These are phyloP conservation scores for Neoarthrinium moseri DNA, from an alignment of 2,329 filamentous ascomycete species.

Conservation along the genomic window DNA sequence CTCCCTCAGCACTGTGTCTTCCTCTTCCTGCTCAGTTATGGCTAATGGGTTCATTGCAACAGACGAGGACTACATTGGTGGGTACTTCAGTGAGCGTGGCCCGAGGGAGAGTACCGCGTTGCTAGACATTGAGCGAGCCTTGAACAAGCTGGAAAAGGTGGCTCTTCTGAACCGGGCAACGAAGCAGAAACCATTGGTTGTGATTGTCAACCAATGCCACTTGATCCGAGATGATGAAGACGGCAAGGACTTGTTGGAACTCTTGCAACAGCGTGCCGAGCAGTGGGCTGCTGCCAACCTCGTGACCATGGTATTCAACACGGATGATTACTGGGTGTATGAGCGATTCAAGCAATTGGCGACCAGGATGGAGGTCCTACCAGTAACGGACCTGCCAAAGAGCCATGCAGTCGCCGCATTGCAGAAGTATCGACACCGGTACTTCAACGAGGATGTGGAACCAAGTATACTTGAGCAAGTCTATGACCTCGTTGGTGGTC, in stretches of 20 bases:
- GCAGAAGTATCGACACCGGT: slow-evolving; percentile 75
- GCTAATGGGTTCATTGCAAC: no score
- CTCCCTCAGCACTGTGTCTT: no score
- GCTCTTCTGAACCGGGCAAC: slow-evolving; percentile 68
- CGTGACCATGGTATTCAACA: slow-evolving; percentile 91
- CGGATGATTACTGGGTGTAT: slow-evolving; percentile 98
- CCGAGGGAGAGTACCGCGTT: slow-evolving; percentile 89
- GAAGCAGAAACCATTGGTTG: slow-evolving; percentile 70
- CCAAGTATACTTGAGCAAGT: slow-evolving; percentile 66
- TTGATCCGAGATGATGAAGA: slow-evolving; percentile 88
- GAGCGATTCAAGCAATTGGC: slow-evolving; percentile 90
- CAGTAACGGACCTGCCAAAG: slow-evolving; percentile 81
- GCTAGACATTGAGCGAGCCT: slow-evolving; percentile 90
- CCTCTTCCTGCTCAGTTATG: no score
- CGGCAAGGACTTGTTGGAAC: slow-evolving; percentile 88
- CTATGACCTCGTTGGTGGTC: slow-evolving; percentile 83
- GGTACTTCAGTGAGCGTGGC: slow-evolving; percentile 90
- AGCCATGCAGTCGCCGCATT: slow-evolving; percentile 74
- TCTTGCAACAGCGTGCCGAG: slow-evolving; percentile 93
- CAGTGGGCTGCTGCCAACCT: slow-evolving; percentile 93
- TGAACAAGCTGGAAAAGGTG: slow-evolving; percentile 98
- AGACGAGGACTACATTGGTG: slow-evolving; percentile 96
- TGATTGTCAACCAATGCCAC: slow-evolving; percentile 94
- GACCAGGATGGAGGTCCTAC: slow-evolving; percentile 91
- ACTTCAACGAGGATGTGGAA: slow-evolving; percentile 63